These are phyloP conservation scores for Cladochytrium replicatum DNA, from an alignment of 192 early-diverging fungal genomes.

Conservation along the genomic window DNA sequence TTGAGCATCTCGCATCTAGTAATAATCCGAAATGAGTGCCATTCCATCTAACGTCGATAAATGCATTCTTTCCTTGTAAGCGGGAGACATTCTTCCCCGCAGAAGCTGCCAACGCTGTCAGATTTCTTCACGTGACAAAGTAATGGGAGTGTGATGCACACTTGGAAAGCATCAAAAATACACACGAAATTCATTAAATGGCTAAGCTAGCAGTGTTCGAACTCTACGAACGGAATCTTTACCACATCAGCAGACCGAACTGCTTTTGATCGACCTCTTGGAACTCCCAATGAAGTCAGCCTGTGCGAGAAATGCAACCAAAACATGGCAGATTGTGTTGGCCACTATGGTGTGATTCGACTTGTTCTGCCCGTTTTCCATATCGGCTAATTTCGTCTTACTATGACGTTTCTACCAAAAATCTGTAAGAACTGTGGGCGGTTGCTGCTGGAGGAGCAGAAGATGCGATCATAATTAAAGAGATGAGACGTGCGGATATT, in stretches of 20 bases:
- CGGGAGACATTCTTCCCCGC: too few species aligned
- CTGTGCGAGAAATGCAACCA: slow-evolving; percentile 86
- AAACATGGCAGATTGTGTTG: slow-evolving; percentile 80
- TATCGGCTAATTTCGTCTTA: slow-evolving; percentile 91
- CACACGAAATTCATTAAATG: too few species aligned
- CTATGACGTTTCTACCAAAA: slow-evolving; percentile 81
- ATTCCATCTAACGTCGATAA: too few species aligned
- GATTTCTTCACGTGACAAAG: too few species aligned
- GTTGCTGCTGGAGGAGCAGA: slow-evolving; percentile 75
- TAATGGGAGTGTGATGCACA: too few species aligned
- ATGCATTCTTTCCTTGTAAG: too few species aligned
- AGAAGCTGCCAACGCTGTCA: too few species aligned
- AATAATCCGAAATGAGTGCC: too few species aligned
- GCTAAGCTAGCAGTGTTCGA: slow-evolving; percentile 84
- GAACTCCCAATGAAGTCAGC: slow-evolving; percentile 71
- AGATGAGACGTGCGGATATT: slow-evolving; percentile 64
- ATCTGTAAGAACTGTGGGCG: slow-evolving; percentile 94
- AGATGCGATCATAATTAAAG: slow-evolving; percentile 58
- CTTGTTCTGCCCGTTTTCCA: slow-evolving; percentile 94
- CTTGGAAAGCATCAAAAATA: too few species aligned
- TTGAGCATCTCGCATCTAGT: too few species aligned
- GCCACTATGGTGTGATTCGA: slow-evolving; percentile 92
- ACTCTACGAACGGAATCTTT: slow-evolving; percentile 80
- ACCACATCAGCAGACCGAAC: slow-evolving; percentile 54
- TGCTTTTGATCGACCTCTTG: too few species aligned